Evolutionary conservation across 148 eudicot species (phyloP).

Genomic region (Fagopyrum tataricum): DNA sequence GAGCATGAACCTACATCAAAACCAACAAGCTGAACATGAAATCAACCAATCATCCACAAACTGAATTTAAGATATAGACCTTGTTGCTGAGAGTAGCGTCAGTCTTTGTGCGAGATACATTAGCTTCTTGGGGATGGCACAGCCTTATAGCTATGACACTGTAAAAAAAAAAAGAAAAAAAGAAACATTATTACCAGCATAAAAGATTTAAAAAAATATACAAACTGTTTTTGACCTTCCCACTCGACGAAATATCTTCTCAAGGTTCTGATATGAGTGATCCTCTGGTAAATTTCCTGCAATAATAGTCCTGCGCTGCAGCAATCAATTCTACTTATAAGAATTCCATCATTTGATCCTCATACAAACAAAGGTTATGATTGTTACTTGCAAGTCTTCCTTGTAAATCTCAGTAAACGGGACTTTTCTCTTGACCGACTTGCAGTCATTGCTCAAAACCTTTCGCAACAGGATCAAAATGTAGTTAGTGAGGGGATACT

Average conservation of each 20-base stretch:
- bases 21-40: background rate
- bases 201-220: background rate
- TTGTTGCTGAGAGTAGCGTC: slow-evolving; percentile 63
- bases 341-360: background rate
- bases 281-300: slow-evolving; percentile 94
- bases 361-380: background rate
- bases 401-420: slow-evolving; percentile 69
- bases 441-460: slow-evolving; percentile 68
- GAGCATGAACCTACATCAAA: slow-evolving; percentile 66
- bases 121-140: slow-evolving; percentile 82
- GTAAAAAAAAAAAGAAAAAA: slow-evolving; percentile 7
- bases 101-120: slow-evolving; percentile 58
- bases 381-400: slow-evolving; percentile 64
- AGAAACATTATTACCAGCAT: background rate
- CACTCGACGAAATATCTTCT: slow-evolving; percentile 79
- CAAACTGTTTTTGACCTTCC: slow-evolving; percentile 43
- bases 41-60: background rate
- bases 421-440: slow-evolving; percentile 55
- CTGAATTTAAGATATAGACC: no score
- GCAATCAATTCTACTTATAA: background rate
- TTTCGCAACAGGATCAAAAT: slow-evolving; percentile 11
- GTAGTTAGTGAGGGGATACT: background rate
- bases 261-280: slow-evolving; percentile 89
- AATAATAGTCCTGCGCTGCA: slow-evolving; percentile 75
- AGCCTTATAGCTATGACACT: slow-evolving; percentile 84